Evolutionary conservation across 352 stramenopile species (phyloP).

Genomic region (Globisporangium orthogonon): DNA sequence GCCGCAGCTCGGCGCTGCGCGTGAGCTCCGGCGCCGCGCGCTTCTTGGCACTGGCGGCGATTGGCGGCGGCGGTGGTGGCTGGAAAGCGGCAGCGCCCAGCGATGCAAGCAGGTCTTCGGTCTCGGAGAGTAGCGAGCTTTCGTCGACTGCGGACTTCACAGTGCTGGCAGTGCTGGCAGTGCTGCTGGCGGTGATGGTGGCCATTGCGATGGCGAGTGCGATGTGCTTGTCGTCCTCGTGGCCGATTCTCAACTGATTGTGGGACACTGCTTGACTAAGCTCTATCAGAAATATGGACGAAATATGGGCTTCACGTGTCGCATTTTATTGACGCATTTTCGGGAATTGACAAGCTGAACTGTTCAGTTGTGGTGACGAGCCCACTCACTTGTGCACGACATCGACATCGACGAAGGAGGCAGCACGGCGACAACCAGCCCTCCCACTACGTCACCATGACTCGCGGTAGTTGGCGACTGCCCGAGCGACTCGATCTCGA

Average conservation of each 20-base stretch:
- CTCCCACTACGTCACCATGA: neutral
- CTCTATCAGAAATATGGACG: neutral
- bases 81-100: slow-evolving; percentile 5
- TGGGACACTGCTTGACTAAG: neutral
- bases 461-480: no score
- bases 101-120: slow-evolving; percentile 6
- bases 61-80: neutral
- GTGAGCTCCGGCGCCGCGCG: neutral
- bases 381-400: neutral
- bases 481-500: no score
- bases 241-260: no score
- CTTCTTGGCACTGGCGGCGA: neutral
- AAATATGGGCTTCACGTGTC: neutral
- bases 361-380: neutral
- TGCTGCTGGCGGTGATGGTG: neutral
- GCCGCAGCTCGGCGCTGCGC: slow-evolving; percentile 1
- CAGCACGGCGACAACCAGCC: neutral
- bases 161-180: neutral
- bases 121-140: slow-evolving; percentile 10
- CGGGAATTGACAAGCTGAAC: neutral
- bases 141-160: slow-evolving; percentile 3
- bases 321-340: neutral
- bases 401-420: neutral
- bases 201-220: neutral
- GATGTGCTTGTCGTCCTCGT: no score